Percentiles rank a stretch among this genome's conserved stretches.
Conservation (phyloP, 257 asterid species). For the Nyctanthes arbortristis region DNA sequence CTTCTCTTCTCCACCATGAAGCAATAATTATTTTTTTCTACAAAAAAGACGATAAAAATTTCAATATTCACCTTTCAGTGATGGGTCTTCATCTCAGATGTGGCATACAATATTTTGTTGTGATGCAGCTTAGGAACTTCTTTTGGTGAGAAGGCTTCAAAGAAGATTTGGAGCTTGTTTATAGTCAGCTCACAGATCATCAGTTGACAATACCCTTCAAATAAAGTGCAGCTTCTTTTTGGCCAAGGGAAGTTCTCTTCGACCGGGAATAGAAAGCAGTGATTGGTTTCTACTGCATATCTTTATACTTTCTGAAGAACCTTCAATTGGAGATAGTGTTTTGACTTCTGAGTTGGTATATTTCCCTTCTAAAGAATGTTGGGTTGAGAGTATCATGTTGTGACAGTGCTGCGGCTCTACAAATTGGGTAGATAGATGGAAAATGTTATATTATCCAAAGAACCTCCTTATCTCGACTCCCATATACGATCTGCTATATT, state of each 20-base stretch:
- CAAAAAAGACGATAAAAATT: neutral
- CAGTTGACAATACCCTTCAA: slow-evolving; percentile 15
- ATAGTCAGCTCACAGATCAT: slow-evolving; percentile 8
- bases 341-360: slow-evolving; percentile 11
- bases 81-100: too few species aligned
- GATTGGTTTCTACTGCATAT: slow-evolving; percentile 15
- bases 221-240: slow-evolving; percentile 1
- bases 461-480: slow-evolving; percentile 26
- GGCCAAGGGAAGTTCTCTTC: slow-evolving; percentile 5
- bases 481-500: slow-evolving; percentile 18
- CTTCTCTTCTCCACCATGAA: neutral
- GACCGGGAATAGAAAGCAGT: slow-evolving; percentile 9
- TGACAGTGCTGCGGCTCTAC: slow-evolving; percentile 27
- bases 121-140: slow-evolving; percentile 14
- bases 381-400: slow-evolving; percentile 14
- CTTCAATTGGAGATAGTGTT: slow-evolving; percentile 8
- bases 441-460: slow-evolving; percentile 40
- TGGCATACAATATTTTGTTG: too few species aligned
- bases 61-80: too few species aligned
- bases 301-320: slow-evolving; percentile 7
- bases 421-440: slow-evolving; percentile 25
- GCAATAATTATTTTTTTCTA: neutral
- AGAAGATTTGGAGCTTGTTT: slow-evolving; percentile 5
- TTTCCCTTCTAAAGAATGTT: slow-evolving; percentile 8
- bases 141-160: slow-evolving; percentile 4